These are phyloP conservation scores for Penicillium taxi DNA, from an alignment of 495 filamentous ascomycete species.

Conservation along the genomic window DNA sequence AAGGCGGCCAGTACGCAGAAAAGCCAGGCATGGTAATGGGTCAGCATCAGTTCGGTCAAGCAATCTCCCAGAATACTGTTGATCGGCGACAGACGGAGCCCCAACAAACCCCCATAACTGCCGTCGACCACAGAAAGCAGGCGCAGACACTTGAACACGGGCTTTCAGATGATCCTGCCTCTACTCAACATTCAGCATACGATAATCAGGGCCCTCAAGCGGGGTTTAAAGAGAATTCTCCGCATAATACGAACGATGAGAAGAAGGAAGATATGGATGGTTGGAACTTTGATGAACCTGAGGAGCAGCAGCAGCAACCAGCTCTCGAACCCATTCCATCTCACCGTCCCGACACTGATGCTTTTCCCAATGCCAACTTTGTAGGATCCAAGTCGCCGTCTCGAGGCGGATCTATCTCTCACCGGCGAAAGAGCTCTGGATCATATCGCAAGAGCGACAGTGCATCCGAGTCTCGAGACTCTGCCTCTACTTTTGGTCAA, in stretches of 20 bases:
- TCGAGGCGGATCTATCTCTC: slow-evolving; percentile 54
- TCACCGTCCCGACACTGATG: slow-evolving; percentile 71
- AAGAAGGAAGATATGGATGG: slow-evolving; percentile 54
- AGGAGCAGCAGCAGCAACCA: slow-evolving; percentile 25
- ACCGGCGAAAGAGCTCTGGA: slow-evolving; percentile 76
- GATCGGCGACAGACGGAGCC: slow-evolving; percentile 34
- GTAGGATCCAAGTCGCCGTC: slow-evolving; percentile 69
- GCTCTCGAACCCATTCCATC: slow-evolving; percentile 46
- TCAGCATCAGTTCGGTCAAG: slow-evolving; percentile 21
- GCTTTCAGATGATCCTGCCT: slow-evolving; percentile 46
- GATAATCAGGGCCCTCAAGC: slow-evolving; percentile 48
- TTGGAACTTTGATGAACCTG: slow-evolving; percentile 85
- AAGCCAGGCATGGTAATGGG: slow-evolving; percentile 28
- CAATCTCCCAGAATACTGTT: slow-evolving; percentile 21
- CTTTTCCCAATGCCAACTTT: slow-evolving; percentile 76
- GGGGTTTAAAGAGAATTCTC: slow-evolving; percentile 27
- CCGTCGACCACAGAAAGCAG: slow-evolving; percentile 33
- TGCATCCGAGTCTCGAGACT: slow-evolving; percentile 39
- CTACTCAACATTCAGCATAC: slow-evolving; percentile 47
- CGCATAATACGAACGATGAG: slow-evolving; percentile 28
- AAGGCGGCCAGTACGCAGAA: slow-evolving; percentile 37
- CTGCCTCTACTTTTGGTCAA: slow-evolving; percentile 23
- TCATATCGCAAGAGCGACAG: slow-evolving; percentile 54
- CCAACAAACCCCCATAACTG: slow-evolving; percentile 30
- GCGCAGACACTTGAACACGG: slow-evolving; percentile 32